Evolutionary conservation across 495 filamentous ascomycete genomes (phyloP), one percentile per base, ranked within the genome.

Genomic region (Talaromyces nanjingensis): DNA sequence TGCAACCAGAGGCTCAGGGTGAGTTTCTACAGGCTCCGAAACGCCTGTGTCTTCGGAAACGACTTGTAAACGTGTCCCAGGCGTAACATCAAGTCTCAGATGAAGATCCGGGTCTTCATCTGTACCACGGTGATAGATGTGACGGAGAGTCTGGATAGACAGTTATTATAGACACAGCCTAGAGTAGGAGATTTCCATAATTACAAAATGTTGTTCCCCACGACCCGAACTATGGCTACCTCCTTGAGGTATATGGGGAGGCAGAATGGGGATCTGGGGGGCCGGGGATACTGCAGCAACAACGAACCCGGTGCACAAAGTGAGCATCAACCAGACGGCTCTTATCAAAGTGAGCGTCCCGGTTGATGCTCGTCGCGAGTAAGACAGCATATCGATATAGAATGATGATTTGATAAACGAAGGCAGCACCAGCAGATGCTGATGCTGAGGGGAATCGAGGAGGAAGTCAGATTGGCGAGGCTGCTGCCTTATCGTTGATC

Each of bases 91-190:
- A 39, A 88, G 79, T 68, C 86, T 87, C 52, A 84, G 79, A 69
- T 96, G 89, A 18, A 96, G 83, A n/a, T 83, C 74, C 5, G 91
- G 90, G 64, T 96, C 82, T 66, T 85, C 76, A 71, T 82, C 76
- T 55, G 89, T 87, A 6, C 92, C 94, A 71, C 96, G 93, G 69
- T 94, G 92, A 76, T 91, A 92, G 61, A 98, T 86, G 74, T 98
- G 94, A 66, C 90, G 87, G 64, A 98, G 81, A 6, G 85, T 89
- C 88, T 94, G 74, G 8, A 37, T 0, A 37, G 9, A 37, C 11
- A 3, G 33, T 37, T 37, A 37, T 11, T 11, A 37, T 12, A 12
- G 24, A 45, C 4, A n/a, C 24, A 55, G 39, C 22, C 20, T 49
- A 66, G 18, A 73, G 65, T 60, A 66, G 6, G 0, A 4, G 31